These are phyloP conservation scores for Tulasnella sp. DNA, from an alignment of 768 basidiomycete genomes.

Conservation along the genomic window DNA sequence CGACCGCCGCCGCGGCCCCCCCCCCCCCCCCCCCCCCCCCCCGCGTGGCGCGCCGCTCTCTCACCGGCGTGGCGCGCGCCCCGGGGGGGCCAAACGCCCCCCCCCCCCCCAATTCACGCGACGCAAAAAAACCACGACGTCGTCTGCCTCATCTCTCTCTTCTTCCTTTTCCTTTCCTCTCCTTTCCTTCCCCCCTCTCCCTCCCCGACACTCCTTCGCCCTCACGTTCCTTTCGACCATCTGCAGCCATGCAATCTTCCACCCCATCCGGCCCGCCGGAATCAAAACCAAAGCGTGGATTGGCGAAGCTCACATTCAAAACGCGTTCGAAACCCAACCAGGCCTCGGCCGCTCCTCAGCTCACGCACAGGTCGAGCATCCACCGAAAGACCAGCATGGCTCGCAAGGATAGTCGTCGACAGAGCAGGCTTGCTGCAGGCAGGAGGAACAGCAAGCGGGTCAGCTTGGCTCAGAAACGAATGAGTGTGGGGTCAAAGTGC, in stretches of 20 bases:
- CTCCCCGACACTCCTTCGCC: neutral
- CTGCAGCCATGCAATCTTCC: neutral
- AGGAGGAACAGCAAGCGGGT: neutral
- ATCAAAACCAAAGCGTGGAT: neutral
- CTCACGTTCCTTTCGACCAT: neutral
- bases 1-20: no score
- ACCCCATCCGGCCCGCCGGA: neutral
- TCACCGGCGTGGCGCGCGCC: no score
- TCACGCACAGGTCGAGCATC: neutral
- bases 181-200: no score
- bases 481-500: neutral
- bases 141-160: neutral
- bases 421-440: neutral
- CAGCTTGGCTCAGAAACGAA: neutral
- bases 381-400: conserved; percentile 5
- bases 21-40: no score
- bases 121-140: neutral
- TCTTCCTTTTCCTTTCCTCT: neutral
- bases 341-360: neutral
- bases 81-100: no score
- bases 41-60: no score
- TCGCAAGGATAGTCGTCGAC: conserved; percentile 1
- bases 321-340: neutral
- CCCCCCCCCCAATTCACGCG: neutral
- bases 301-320: neutral